Percentiles rank a stretch among this genome's conserved stretches.
Conservation (phyloP, 2,329 filamentous ascomycete genomes). For the Talaromyces sp. region DNA sequence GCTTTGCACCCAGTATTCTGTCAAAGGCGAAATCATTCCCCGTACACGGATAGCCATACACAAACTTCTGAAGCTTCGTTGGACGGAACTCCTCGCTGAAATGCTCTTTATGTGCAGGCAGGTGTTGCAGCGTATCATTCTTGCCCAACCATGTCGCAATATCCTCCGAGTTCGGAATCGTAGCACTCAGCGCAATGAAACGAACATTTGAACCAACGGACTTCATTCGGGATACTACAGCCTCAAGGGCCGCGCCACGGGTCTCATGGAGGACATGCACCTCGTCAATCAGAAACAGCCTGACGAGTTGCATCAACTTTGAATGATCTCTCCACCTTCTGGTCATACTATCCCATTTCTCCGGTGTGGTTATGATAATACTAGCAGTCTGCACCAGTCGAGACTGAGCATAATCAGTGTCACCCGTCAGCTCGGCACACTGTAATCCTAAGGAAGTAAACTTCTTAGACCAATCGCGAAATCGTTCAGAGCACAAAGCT, state of each 20-base stretch:
- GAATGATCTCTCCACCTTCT: constrained; percentile 80
- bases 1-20: constrained; percentile 59
- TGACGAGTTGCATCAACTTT: constrained; percentile 69
- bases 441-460: constrained; percentile 64
- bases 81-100: constrained; percentile 80
- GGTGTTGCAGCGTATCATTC: constrained; percentile 54
- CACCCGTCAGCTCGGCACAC: constrained; percentile 76
- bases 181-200: constrained; percentile 78
- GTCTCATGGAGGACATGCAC: constrained; percentile 80
- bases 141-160: constrained; percentile 76
- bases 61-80: constrained; percentile 70
- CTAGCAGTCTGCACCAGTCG: constrained; percentile 67
- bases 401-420: constrained; percentile 66
- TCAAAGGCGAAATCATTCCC: constrained; percentile 76
- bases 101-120: constrained; percentile 63
- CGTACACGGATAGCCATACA: constrained; percentile 64
- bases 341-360: constrained; percentile 90
- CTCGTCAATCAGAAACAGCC: constrained; percentile 80
- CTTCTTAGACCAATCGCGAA: constrained; percentile 72
- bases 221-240: constrained; percentile 84
- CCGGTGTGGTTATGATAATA: constrained; percentile 82
- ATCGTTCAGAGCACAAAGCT: constrained; percentile 71
- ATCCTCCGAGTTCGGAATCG: constrained; percentile 76
- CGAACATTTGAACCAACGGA: constrained; percentile 69
- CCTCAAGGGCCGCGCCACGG: constrained; percentile 75